Base-by-base conservation (phyloP, 2,329 filamentous ascomycete genomes). In the Penicillium aurantiogriseum region DNA sequence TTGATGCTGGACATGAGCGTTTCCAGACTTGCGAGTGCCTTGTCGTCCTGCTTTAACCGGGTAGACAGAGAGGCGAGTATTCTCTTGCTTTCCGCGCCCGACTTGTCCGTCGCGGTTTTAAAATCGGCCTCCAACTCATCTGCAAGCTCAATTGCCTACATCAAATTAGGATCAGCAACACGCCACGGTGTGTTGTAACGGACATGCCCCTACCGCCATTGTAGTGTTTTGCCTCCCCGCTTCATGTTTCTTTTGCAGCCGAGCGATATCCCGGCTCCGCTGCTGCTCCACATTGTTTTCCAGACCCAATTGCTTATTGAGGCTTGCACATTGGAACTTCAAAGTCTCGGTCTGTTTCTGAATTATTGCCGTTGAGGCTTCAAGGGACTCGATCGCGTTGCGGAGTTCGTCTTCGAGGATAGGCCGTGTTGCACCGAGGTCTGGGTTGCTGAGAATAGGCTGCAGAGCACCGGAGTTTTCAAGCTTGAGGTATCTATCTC, bases 351-450 rank as follows among this genome's bases (percentile, higher is more conserved):
- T 71, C 51, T 76, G 74, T 60, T 65, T 69, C 29, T 71, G 63
- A 39, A 74, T 70, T 6, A 67, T 66, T 9, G 64, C 65, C 1
- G 75, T 77, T 9, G 75, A 76, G n/a, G 66, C 62, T 49, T 74
- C 69, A 35, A 78, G 64, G 10, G 65, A 67, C 45, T 69, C 62
- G 48, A 76, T 76, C 29, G 75, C 69, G 49, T 48, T 63, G 51
- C 63, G 71, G 43, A 78, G 69, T 46, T 77, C 75, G 23, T 71
- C 67, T 50, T 77, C 76, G 6, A 74, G 64, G 51, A 78, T 63
- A n/a, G 74, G 73, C 61, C 73, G 70, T 17, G 68, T 74, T 45
- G 69, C 64, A 43, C 62, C 54, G 19, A 74, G 56, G 27, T 70
- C 67, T 25, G 64, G 58, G 33, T 67, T 62, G 35, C 62, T 62